Evolutionary conservation across 805 yeast genomes (phyloP), one percentile per base, ranked within the genome.

Genomic region (Candida bentonensis): DNA sequence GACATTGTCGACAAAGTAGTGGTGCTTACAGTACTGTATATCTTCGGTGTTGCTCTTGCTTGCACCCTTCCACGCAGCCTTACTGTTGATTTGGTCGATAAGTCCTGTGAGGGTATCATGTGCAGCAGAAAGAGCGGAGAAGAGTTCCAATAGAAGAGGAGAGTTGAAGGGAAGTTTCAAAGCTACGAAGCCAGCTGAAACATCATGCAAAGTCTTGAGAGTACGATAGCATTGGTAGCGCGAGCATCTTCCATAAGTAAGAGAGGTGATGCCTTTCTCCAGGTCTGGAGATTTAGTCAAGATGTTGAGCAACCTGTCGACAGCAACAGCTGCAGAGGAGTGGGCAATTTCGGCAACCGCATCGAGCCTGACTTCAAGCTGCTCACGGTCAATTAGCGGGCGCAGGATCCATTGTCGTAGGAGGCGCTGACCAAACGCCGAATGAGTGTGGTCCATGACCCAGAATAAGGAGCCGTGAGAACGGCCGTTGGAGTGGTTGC

Each of bases 381-480:
- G 62, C 1, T 62, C 67, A 23, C 67, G 63, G 39, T 76, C 68
- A 0, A 74, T 61, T 21, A 88, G 66, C 1, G 98, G 98, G 47
- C 70, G 67, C 1, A 76, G 67, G 0, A 88, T 62, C 98, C 98
- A 92, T 30, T 72, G 65, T 23, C 69, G 67, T 13, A 92, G 58
- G 47, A 75, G 53, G 44, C 95, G 62, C 40, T 68, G 71, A 0
- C 98, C 98, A 59, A 80, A 81, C 23, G 71, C 67, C 0, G 97
- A 84, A 26, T 75, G 63, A 0, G 97, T 84, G 51, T 82, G 87
- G 57, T 89, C 82, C 47, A 92, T 52, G 2, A 85, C 65, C 87
- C 94, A 84, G 15, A 83, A 58, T 13, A 89, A 62, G 0, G 95
- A 76, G 0, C 96, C 97, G 25, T 68, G 62, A 5, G 65, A 66